Evolutionary conservation across 176 grass and related monocot species (phyloP), one percentile per base, ranked within the genome.

Genomic region (Thalia dealbata): DNA sequence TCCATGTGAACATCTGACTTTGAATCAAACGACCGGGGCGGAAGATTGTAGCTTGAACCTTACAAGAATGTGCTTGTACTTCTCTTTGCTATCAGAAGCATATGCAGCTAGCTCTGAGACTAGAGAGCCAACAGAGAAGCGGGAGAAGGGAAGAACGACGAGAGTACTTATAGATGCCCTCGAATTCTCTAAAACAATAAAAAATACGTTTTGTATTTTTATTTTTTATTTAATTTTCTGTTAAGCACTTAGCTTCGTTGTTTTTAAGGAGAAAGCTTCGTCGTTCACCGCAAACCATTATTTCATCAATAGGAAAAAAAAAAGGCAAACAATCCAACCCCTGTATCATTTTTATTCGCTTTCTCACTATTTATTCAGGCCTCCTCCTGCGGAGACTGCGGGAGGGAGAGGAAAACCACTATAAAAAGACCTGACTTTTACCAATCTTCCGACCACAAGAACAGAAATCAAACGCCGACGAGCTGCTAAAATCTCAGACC

Each of bases 401-500:
- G n/a, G n/a, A 58, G 19, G 54, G 19, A 19, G 19, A 58, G 18
- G 7, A 19, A 58, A 9, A 58, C 19, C 22, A 25, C n/a, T 3
- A 61, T n/a, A 61, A 61, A 52, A 18, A 52, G 13, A 52, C 13
- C 18, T 16, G 10, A 52, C 3, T 18, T 52, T 13, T 16, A 18
- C 0, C 51, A 52, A 52, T 16, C 16, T 52, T 18, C 13, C 51
- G 7, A 52, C 13, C 16, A 52, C 14, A n/a, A n/a, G 8, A n/a
- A 18, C 54, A 58, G 18, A n/a, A 58, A 58, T n/a, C 54, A 58
- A 7, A n/a, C 6, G 22, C 18, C 22, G 16, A 58, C 6, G 6
- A 58, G 6, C 22, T 9, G 54, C 73, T 30, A n/a, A 35, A 62
- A 64, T 67, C 42, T 66, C 10, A 13, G 55, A 81, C 55, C 55